Conservation (phyloP, 352 stramenopile genomes). For the Phytophthora palmivora region DNA sequence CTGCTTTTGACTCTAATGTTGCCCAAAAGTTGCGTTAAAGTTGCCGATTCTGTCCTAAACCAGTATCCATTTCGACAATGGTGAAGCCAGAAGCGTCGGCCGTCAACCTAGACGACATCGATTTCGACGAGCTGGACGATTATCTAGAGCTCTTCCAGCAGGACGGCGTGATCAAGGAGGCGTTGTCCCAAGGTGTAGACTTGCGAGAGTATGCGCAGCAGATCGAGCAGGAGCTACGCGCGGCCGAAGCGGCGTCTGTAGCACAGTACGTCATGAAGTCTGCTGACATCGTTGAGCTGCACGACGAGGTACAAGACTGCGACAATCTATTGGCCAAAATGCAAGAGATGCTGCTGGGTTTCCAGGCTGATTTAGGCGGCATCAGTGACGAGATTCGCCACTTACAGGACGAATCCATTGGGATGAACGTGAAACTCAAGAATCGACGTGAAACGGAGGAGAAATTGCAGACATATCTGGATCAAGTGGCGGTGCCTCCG, state of each 20-base stretch:
- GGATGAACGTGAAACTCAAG: slow-evolving; percentile 94
- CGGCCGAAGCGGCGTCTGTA: slow-evolving; percentile 85
- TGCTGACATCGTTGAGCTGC: slow-evolving; percentile 91
- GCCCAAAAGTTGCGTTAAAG: not conserved
- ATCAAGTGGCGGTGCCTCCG: slow-evolving; percentile 95
- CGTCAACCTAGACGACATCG: slow-evolving; percentile 89
- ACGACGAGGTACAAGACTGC: slow-evolving; percentile 96
- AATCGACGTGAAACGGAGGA: slow-evolving; percentile 96
- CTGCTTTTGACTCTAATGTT: not conserved
- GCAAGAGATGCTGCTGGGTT: slow-evolving; percentile 98
- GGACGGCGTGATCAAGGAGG: slow-evolving; percentile 93
- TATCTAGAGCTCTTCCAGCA: slow-evolving; percentile 96
- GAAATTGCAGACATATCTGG: slow-evolving; percentile 94
- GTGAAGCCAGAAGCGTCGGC: slow-evolving; percentile 23
- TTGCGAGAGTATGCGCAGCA: slow-evolving; percentile 91
- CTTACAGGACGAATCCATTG: slow-evolving; percentile 95
- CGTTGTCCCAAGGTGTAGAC: slow-evolving; percentile 91
- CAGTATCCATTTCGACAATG: slow-evolving; percentile 8
- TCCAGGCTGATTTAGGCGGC: slow-evolving; percentile 97
- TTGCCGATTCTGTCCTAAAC: not conserved
- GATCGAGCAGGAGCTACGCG: slow-evolving; percentile 90
- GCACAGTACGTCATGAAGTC: slow-evolving; percentile 90
- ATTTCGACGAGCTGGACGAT: slow-evolving; percentile 94
- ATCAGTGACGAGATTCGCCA: slow-evolving; percentile 98
- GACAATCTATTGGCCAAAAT: slow-evolving; percentile 97